Conservation (phyloP, 352 stramenopile species). For the Phytophthora lateralis region DNA sequence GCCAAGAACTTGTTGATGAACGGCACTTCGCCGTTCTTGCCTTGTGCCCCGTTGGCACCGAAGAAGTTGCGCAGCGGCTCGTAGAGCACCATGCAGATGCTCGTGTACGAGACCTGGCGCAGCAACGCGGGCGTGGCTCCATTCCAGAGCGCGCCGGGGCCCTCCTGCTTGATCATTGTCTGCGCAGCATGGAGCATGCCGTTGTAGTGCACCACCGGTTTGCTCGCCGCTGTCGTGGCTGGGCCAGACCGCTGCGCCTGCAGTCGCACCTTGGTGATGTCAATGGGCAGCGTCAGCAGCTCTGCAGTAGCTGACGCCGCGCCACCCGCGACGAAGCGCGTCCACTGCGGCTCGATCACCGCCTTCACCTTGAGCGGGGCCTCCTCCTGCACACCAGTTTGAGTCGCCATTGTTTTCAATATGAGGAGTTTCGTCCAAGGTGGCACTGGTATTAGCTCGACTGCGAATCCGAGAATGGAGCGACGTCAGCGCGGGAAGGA, state of each 20-base stretch:
- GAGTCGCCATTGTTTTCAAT: constrained; percentile 39
- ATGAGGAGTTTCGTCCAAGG: constrained; percentile 1
- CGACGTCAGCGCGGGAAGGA: constrained; percentile 2
- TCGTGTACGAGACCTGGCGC: constrained; percentile 88
- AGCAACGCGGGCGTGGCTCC: constrained; percentile 76
- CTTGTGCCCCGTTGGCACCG: constrained; percentile 45
- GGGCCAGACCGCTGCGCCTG: constrained; percentile 65
- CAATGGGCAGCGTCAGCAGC: constrained; percentile 82
- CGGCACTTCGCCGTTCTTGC: constrained; percentile 54
- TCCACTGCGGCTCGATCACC: constrained; percentile 63
- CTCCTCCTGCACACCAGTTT: constrained; percentile 38
- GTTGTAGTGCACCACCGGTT: constrained; percentile 61
- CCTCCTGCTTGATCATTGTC: constrained; percentile 77
- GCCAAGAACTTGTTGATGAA: constrained; percentile 86
- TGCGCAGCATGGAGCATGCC: constrained; percentile 75
- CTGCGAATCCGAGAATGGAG: constrained; percentile 30
- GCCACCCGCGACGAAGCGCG: constrained; percentile 74
- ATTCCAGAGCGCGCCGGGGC: constrained; percentile 70
- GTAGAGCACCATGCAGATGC: constrained; percentile 87
- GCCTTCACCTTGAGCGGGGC: constrained; percentile 43
- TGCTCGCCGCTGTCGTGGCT: constrained; percentile 20
- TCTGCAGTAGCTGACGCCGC: constrained; percentile 75
- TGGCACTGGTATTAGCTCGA: not conserved
- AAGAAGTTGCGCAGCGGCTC: constrained; percentile 82
- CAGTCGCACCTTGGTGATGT: constrained; percentile 88